Percentiles rank a stretch among this genome's conserved stretches.
These are phyloP conservation scores for Nannochloropsis gaditana DNA, from an alignment of 108 stramenopile species.

Conservation along the genomic window DNA sequence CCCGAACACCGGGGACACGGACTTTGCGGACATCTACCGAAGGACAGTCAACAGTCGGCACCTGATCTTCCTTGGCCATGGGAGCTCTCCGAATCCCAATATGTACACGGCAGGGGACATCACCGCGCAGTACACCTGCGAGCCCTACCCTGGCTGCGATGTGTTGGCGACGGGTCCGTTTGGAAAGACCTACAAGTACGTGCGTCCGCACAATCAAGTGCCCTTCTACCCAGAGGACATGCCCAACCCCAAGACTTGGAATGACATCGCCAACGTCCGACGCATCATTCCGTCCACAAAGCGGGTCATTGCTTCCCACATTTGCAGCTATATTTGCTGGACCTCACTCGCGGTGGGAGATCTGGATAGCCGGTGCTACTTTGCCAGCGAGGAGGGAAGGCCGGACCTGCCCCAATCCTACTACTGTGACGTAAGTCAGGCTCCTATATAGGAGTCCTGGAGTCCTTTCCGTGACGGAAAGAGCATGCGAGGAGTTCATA, in stretches of 20 bases:
- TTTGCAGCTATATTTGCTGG: not conserved
- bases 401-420: slow-evolving; percentile 17
- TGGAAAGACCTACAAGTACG: not conserved
- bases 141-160: slow-evolving; percentile 6
- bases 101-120: slow-evolving; percentile 14
- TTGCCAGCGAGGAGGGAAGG: not conserved
- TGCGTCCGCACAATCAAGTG: slow-evolving; percentile 12
- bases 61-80: not conserved
- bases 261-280: not conserved
- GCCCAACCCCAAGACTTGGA: not conserved
- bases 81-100: not conserved
- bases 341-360: not conserved
- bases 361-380: slow-evolving; percentile 4
- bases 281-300: slow-evolving; percentile 7
- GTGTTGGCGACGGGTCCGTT: not conserved
- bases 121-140: slow-evolving; percentile 14
- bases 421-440: not conserved
- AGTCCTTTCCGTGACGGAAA: too few species aligned
- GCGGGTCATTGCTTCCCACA: not conserved
- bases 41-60: not conserved
- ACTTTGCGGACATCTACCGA: not conserved
- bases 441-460: not conserved
- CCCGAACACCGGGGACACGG: slow-evolving; percentile 6
- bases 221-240: not conserved
- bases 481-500: too few species aligned